Evolutionary conservation across 306 rosid species (phyloP), one percentile per base, ranked within the genome.

Genomic region (Begonia peltatifolia): DNA sequence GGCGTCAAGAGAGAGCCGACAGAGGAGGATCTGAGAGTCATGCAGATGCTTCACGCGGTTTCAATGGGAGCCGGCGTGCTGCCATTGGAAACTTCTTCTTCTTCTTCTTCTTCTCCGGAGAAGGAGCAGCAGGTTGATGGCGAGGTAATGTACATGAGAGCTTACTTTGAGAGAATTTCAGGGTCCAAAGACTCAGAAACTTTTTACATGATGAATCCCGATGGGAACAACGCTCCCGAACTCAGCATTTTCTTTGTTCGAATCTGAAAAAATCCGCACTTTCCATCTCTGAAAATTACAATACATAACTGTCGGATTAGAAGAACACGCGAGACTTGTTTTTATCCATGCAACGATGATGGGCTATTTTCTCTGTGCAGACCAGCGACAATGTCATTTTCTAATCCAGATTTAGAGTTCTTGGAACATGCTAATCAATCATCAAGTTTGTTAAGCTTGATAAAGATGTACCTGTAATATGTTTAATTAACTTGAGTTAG

Each of bases 111-210:
- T 5, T 7, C 38, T 5, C 38, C 8, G 7, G 38, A 5, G 38
- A 30, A 5, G 38, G 79, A 68, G 44, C 62, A 63, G 44, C 58
- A 1, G 20, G 55, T 65, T 0, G 84, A 76, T 1, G 89, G 88
- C 4, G 94, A 89, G 12, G 12, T 89, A 11, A 78, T 79, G 18
- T 89, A 85, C 54, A 74, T 80, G 94, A 79, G 97, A 54, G 83
- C 75, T 0, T 20, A 72, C 66, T 84, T 89, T 36, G 95, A 82
- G 63, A 71, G 90, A 1, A 94, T 82, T 6, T 56, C 76, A 4
- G 97, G 95, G 25, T 82, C 97, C 0, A 89, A 63, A 70, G 97
- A 89, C 30, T 89, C 97, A 0, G 97, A 89, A 62, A 76, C 95
- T 8, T 89, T 73, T 46, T 81, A 89, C 11, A 84, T 89, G 95